Base-by-base conservation (phyloP, 2,329 filamentous ascomycete species). In the Stachybotrys echinatus region DNA sequence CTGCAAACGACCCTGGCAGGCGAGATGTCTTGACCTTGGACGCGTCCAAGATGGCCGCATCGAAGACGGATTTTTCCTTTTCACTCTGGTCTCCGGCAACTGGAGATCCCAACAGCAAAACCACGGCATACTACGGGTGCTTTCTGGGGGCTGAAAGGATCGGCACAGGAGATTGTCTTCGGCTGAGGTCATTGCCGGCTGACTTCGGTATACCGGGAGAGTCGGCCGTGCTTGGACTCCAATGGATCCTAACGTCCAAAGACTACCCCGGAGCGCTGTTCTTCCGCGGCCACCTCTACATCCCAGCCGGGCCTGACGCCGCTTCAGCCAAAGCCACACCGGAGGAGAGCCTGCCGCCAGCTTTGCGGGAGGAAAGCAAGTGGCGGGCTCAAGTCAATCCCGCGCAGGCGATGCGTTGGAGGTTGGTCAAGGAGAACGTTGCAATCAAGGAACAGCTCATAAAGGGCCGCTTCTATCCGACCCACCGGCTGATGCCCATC, bases 381-480 rank as follows among this genome's bases (percentile, higher is more conserved):
- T 75, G 70, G 67, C 69, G 72, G 43, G 65, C 63, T 42, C 67
- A 58, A 56, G 63, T 63, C 47, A 64, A 52, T 47, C 64, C 62
- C 43, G 59, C 48, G 20, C 55, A 60, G 49, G 69, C 56, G 58
- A 73, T 55, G 68, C 68, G 57, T 59, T 72, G 67, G 59, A 59
- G 62, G 3, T 59, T 77, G 40, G 66, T 74, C 23, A 68, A 67
- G 53, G 74, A 77, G 52, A 73, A 75, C 54, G 63, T 67, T n/a
- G 65, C 71, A 42, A 60, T 79, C 19, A 70, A 74, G 53, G 78
- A 81, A 57, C 59, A 61, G 14, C 68, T 69, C 20, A 69, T 83
- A 47, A 69, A 72, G 50, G 80, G 80, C 47, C 70, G 80, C n/a
- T 82, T 82, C 65, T 83, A 83, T 64, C 75, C 79, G 17, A 76